A percentile compares a stretch with the other conserved stretches of the same genome.
These are phyloP conservation scores for Neonectria faginata DNA, from an alignment of 2,329 filamentous ascomycete genomes.

Conservation along the genomic window DNA sequence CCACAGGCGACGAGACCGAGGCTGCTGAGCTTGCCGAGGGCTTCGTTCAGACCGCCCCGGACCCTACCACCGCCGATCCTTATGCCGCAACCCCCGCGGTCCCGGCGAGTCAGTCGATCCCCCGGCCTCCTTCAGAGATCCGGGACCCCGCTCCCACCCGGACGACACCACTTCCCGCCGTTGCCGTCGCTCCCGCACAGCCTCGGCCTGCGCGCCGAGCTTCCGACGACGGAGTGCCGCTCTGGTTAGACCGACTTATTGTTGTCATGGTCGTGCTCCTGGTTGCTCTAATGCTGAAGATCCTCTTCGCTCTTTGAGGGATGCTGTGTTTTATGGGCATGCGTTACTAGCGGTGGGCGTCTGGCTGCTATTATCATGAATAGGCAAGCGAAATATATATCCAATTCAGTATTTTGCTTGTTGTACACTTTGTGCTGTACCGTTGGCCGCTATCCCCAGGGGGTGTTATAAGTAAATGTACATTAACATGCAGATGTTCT, in stretches of 20 bases:
- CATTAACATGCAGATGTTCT: conserved; percentile 1
- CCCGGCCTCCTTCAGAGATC: conserved; percentile 24
- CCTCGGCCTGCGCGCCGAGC: conserved; percentile 38
- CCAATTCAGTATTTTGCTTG: conserved; percentile 29
- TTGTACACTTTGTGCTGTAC: background rate
- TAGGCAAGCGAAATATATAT: conserved; percentile 41
- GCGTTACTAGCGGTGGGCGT: conserved; percentile 20
- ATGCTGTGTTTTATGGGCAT: conserved; percentile 12
- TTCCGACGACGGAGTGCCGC: conserved; percentile 64
- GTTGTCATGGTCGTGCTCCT: conserved; percentile 77
- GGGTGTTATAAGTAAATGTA: conserved; percentile 25
- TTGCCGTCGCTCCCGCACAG: conserved; percentile 25
- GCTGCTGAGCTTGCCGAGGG: conserved; percentile 67
- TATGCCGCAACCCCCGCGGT: conserved; percentile 5
- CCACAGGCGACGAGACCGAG: conserved; percentile 52
- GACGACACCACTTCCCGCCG: conserved; percentile 23
- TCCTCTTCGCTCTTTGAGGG: conserved; percentile 53
- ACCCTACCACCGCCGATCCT: conserved; percentile 12
- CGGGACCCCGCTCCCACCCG: conserved; percentile 34
- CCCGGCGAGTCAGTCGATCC: background rate
- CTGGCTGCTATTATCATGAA: conserved; percentile 7
- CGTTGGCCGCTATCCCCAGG: background rate
- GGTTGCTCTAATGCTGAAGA: conserved; percentile 74
- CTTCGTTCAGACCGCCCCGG: conserved; percentile 63
- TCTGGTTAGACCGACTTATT: conserved; percentile 87